phyloP scores from a whole-genome alignment of 2,329 filamentous ascomycete genomes.

The Helotiales sp. region DNA sequence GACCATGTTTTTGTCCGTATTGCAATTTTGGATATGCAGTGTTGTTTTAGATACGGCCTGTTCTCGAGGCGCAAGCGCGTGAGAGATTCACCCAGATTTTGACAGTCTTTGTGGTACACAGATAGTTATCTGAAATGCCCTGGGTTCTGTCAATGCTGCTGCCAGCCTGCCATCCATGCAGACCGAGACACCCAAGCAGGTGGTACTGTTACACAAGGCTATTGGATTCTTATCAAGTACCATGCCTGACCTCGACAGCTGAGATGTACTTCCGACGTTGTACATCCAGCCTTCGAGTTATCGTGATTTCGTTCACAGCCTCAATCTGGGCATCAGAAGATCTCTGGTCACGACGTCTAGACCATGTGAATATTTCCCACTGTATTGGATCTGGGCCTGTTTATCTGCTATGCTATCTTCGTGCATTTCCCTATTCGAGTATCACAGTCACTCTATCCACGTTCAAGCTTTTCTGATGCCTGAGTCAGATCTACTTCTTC shows the following conservation, averaged over 20 bases:
- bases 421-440: no score
- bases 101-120: not conserved
- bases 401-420: no score
- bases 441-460: no score
- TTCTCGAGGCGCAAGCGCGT: not conserved
- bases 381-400: no score
- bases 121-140: not conserved
- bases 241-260: not conserved
- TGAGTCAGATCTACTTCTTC: no score
- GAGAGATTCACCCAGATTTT: not conserved
- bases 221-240: not conserved
- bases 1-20: not conserved
- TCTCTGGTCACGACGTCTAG: no score
- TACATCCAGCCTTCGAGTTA: not conserved
- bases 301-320: not conserved
- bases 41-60: not conserved
- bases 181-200: not conserved
- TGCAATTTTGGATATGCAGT: not conserved
- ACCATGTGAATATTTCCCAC: no score
- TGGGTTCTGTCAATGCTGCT: not conserved
- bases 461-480: no score
- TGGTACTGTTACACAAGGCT: not conserved
- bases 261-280: not conserved
- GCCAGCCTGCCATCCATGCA: not conserved
- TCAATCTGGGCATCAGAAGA: no score